These are phyloP conservation scores for Clonostachys sp. DNA, from an alignment of 2,329 filamentous ascomycete species.

Conservation along the genomic window DNA sequence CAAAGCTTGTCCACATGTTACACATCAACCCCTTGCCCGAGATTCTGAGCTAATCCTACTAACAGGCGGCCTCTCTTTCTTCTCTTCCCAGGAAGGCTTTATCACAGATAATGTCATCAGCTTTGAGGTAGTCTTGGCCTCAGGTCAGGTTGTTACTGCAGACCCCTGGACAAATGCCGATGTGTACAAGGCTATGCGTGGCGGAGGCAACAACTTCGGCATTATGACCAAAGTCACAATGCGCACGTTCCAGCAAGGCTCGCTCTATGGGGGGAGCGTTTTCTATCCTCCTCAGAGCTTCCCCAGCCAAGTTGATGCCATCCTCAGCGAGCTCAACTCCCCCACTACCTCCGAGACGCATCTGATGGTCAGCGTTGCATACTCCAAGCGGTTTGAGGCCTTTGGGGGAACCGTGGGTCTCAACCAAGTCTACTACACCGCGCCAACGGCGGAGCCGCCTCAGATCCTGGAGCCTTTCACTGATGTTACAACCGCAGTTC, in stretches of 20 bases:
- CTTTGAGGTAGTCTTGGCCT: constrained; percentile 41
- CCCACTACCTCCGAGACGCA: constrained; percentile 10
- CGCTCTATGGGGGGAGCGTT: constrained; percentile 28
- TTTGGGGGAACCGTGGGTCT: constrained; percentile 35
- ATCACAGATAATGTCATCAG: constrained; percentile 38
- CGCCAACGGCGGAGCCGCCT: constrained; percentile 36
- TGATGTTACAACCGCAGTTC: background rate
- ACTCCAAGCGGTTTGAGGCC: constrained; percentile 25
- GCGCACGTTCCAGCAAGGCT: constrained; percentile 35
- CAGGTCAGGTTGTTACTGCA: constrained; percentile 36
- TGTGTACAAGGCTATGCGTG: constrained; percentile 37
- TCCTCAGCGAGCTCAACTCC: constrained; percentile 1
- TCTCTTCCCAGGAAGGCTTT: constrained; percentile 36
- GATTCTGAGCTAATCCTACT: too few relatives aligned
- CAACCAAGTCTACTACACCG: constrained; percentile 33
- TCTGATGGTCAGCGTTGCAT: constrained; percentile 20
- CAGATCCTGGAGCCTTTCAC: constrained; percentile 37
- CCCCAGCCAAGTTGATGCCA: background rate
- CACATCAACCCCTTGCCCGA: too few relatives aligned
- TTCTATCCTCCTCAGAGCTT: background rate
- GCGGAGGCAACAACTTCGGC: constrained; percentile 37
- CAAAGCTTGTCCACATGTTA: too few relatives aligned
- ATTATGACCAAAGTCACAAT: constrained; percentile 21
- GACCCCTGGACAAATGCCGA: constrained; percentile 25
- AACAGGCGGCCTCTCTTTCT: constrained; percentile 41